Base-by-base conservation (phyloP, 768 basidiomycete genomes). In the Sutorius australiensis region DNA sequence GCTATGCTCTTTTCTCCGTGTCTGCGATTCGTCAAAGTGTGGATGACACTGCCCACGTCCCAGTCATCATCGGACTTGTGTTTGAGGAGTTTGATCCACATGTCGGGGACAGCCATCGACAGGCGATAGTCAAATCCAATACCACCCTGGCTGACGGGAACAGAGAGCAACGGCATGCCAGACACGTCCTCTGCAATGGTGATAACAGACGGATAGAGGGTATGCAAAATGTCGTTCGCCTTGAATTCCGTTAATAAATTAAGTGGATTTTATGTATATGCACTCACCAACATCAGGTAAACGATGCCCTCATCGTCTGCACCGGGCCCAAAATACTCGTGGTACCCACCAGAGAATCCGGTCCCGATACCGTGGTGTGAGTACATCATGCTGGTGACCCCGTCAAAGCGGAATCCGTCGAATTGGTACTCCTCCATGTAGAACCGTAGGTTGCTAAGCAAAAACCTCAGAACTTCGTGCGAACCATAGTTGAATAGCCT, bases 381-480 rank as follows among this genome's bases (percentile, higher is more conserved):
- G 73, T 98, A 99, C 92, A 99, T 95, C 95, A 98, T 98, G 66
- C 92, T 95, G 4, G 97, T 99, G 44, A 99, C 97, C 27, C 97
- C 97, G 60, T 99, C 97, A 67, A 99, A 99, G 39, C 97, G 77
- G 82, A 98, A 99, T 11, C 97, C 97, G 63, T 98, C 97, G 68
- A 99, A 98, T 61, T 81, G 81, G 72, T 89, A 99, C 65, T 92
- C 89, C 54, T 99, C 95, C 72, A 98, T 83, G 77, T 86, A 99
- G 77, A 86, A 99, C 19, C 95, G 83, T 42, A 98, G 73, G 69
- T 99, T 99, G 67, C 93, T 95, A 59, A 98, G 75, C 51, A 99
- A 75, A 79, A 99, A 99, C 21, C 97, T 80, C 31, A 98, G 70
- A 31, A 98, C 97, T 71, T 99, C 97, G 66, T 98, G 93, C 48